Evolutionary conservation across 2,329 filamentous ascomycete genomes (phyloP).

Genomic region (Leptographium procerum): DNA sequence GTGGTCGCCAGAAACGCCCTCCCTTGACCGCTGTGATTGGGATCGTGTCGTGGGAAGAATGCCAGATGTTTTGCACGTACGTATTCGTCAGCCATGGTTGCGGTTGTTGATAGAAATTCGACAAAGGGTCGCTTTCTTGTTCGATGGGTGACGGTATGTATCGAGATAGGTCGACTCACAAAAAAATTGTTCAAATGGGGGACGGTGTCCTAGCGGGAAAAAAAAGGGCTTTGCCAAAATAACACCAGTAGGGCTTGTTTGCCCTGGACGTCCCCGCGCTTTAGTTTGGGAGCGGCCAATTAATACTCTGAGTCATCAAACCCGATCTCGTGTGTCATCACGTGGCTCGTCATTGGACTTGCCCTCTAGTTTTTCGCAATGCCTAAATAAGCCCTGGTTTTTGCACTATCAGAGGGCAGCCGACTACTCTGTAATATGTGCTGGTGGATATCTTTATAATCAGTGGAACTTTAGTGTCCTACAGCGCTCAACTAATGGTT

Average conservation of each 20-base stretch:
- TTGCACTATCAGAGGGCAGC: too few species aligned
- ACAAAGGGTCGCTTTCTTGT: slow-evolving; percentile 22
- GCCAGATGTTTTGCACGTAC: slow-evolving; percentile 13
- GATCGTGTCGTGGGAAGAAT: background rate
- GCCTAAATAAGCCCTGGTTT: too few species aligned
- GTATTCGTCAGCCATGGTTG: slow-evolving; percentile 64
- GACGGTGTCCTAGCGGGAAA: slow-evolving; percentile 1
- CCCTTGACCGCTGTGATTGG: background rate
- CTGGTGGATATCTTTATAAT: too few species aligned
- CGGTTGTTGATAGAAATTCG: slow-evolving; percentile 23
- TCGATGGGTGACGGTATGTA: slow-evolving; percentile 13
- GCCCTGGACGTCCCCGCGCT: slow-evolving; percentile 14
- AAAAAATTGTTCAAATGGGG: slow-evolving; percentile 6
- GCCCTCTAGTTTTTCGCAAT: too few species aligned
- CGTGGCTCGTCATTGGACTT: background rate
- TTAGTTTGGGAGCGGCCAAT: too few species aligned
- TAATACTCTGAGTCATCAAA: background rate
- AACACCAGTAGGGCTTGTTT: slow-evolving; percentile 9
- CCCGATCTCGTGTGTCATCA: background rate
- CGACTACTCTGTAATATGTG: too few species aligned
- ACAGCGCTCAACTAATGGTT: too few species aligned
- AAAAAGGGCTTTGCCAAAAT: background rate
- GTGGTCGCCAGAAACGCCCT: background rate
- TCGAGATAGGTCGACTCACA: background rate
- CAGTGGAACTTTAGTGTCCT: too few species aligned